phyloP scores from a whole-genome alignment of 331 rosid species.

The Rosa hybrid region DNA sequence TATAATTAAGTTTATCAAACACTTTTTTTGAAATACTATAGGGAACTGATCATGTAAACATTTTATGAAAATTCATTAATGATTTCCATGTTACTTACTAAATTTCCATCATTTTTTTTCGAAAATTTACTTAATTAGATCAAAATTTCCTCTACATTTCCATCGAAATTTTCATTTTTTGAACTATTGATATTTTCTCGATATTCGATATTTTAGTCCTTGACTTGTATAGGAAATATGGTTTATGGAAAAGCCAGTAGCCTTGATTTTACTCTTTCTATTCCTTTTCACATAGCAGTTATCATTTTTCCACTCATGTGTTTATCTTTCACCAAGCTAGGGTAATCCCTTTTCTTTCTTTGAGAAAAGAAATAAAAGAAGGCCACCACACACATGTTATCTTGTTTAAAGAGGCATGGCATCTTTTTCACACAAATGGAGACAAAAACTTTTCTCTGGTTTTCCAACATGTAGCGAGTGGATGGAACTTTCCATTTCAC shows the following conservation, averaged over 20 bases:
- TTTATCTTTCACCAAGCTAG: neutral
- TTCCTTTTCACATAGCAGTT: neutral
- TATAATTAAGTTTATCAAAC: too few relatives aligned
- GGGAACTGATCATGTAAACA: too few relatives aligned
- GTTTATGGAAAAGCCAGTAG: neutral
- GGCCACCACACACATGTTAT: neutral
- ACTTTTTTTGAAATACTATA: too few relatives aligned
- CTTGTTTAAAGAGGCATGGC: constrained; percentile 9
- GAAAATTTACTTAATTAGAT: too few relatives aligned
- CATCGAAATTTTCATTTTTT: too few relatives aligned
- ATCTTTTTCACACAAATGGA: constrained; percentile 14
- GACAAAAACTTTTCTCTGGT: constrained; percentile 1
- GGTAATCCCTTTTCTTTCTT: neutral
- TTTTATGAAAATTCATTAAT: too few relatives aligned
- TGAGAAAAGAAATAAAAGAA: neutral
- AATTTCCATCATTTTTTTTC: too few relatives aligned
- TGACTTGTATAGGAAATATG: too few relatives aligned
- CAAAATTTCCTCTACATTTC: too few relatives aligned
- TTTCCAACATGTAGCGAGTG: neutral
- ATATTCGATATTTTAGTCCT: too few relatives aligned
- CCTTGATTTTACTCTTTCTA: neutral
- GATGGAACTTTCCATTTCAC: constrained; percentile 9
- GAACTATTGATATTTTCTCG: too few relatives aligned
- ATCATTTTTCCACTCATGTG: neutral
- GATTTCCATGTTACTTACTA: too few relatives aligned